These are phyloP conservation scores for Mycena pura DNA, from an alignment of 768 basidiomycete genomes.

Conservation along the genomic window DNA sequence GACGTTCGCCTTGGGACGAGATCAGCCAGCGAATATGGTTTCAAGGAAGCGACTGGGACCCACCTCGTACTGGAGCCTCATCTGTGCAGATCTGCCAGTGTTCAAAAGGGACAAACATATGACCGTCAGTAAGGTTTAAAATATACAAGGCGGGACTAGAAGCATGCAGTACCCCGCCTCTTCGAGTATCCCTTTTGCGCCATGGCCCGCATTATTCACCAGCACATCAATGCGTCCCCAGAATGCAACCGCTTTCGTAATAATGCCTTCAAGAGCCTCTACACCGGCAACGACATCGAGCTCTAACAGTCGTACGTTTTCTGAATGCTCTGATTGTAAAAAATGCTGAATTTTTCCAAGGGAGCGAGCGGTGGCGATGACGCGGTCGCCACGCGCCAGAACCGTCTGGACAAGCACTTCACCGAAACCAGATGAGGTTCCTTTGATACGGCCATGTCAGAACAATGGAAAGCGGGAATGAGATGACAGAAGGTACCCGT, in stretches of 20 bases:
- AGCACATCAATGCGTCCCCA: slow-evolving; percentile 51
- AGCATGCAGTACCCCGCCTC: slow-evolving; percentile 51
- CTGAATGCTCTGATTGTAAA: neutral
- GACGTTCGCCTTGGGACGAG: slow-evolving; percentile 41
- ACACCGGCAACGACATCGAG: slow-evolving; percentile 44
- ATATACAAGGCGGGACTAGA: slow-evolving; percentile 5
- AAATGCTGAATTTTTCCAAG: slow-evolving; percentile 36
- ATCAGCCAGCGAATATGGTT: too few relatives aligned
- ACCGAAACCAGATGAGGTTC: slow-evolving; percentile 50
- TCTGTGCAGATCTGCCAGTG: slow-evolving; percentile 1
- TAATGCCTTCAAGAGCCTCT: slow-evolving; percentile 36
- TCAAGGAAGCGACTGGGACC: neutral
- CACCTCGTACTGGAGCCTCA: slow-evolving; percentile 16
- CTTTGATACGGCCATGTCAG: slow-evolving; percentile 26
- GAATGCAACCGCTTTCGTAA: slow-evolving; percentile 39
- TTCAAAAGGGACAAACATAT: too few relatives aligned
- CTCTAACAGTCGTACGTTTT: slow-evolving; percentile 37
- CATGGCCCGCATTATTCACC: slow-evolving; percentile 55
- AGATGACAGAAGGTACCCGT: slow-evolving; percentile 3
- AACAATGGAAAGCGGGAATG: neutral
- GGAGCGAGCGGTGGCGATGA: slow-evolving; percentile 50
- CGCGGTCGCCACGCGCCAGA: slow-evolving; percentile 49
- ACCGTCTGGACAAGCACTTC: slow-evolving; percentile 42
- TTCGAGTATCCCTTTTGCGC: slow-evolving; percentile 42
- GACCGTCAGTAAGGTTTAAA: neutral